Base-by-base conservation (phyloP, 768 basidiomycete species). In the Kwoniella sp. region DNA sequence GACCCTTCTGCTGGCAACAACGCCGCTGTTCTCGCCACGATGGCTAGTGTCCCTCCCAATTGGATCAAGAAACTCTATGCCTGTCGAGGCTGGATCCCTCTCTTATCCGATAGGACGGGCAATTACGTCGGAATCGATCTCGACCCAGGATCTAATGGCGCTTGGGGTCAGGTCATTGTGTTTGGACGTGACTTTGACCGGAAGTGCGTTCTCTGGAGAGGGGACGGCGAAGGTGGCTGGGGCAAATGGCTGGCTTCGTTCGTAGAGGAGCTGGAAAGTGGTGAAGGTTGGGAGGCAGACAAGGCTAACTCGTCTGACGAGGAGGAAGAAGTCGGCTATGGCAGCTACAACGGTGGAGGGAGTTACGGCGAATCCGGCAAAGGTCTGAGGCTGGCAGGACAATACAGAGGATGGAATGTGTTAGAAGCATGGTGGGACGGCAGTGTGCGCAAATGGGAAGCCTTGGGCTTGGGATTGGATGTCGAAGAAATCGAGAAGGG, bases 181-280 rank as follows among this genome's bases (percentile, higher is more conserved):
- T 99, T 98, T 79, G 96, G 96, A n/a, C 87, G 96, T 56, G 96
- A 98, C 77, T 97, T 98, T 81, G 96, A 99, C 81, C 90, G 92
- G 12, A 99, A 99, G 78, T 91, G 96, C 38, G 94, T 98, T 47
- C 84, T 98, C 52, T 97, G 90, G 88, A 85, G 86, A 57, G 96
- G 96, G 8, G 93, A 97, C 63, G 93, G 93, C 8, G 85, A 86
- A 17, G 88, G 86, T 11, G 96, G 95, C 3, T 99, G 96, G 95
- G 96, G 92, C 37, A 87, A 88, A 74, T 99, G 93, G 92, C 82
- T 98, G 57, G 88, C 92, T 4, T 84, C 84, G 60, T 97, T 98
- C 73, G 93, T 87, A 0, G 95, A 98, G 29, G 93, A 97, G 55
- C 80, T 99, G 23, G 95, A 98, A 83, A 87, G 82, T 56, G 92